phyloP scores from a whole-genome alignment of 768 basidiomycete species.

The Phaeolepiota aurea region DNA sequence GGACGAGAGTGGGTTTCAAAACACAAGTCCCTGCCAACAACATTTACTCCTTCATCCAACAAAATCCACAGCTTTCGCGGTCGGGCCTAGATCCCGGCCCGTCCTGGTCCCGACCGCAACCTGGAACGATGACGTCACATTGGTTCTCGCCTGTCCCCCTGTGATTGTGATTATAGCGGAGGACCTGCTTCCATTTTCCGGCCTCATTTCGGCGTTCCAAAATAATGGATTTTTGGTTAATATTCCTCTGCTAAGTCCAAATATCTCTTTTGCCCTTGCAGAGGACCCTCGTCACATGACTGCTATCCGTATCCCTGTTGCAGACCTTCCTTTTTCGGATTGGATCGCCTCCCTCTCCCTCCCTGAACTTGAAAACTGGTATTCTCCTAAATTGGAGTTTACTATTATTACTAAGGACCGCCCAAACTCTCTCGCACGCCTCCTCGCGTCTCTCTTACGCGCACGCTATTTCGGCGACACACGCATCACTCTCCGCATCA shows the following conservation, averaged over 20 bases:
- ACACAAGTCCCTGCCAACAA: slow-evolving; percentile 21
- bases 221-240: too few species aligned
- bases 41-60: slow-evolving; percentile 32
- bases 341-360: slow-evolving; percentile 28
- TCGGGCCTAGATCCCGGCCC: slow-evolving; percentile 31
- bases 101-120: too few species aligned
- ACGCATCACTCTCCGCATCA: slow-evolving; percentile 51
- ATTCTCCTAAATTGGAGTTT: slow-evolving; percentile 58
- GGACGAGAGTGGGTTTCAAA: slow-evolving; percentile 33
- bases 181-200: too few species aligned
- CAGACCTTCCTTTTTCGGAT: slow-evolving; percentile 15
- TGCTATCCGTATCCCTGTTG: slow-evolving; percentile 13
- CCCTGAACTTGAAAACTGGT: slow-evolving; percentile 61
- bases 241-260: too few species aligned
- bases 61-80: slow-evolving; percentile 21
- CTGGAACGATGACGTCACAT: too few species aligned
- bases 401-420: slow-evolving; percentile 74
- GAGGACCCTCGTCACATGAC: too few species aligned
- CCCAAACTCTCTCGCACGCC: slow-evolving; percentile 58
- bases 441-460: slow-evolving; percentile 50
- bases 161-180: too few species aligned
- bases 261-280: too few species aligned
- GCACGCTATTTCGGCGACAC: slow-evolving; percentile 64
- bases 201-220: too few species aligned
- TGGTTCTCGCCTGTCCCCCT: too few species aligned